phyloP scores from a whole-genome alignment of 139 green algal genomes.

The Tetradesmus lagerheimii region DNA sequence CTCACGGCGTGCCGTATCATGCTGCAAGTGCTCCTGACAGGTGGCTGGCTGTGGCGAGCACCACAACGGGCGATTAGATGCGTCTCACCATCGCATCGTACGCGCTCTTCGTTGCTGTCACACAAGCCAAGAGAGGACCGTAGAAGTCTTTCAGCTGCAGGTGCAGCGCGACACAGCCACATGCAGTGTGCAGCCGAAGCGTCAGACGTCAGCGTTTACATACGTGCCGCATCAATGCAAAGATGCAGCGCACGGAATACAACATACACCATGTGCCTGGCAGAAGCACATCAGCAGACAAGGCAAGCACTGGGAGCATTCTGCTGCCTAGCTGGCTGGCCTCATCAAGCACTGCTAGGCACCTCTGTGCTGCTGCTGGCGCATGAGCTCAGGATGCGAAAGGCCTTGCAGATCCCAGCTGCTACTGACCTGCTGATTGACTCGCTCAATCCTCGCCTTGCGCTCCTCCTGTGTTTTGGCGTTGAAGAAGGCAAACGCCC shows the following conservation, averaged over 20 bases:
- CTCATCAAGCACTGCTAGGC: too few species aligned
- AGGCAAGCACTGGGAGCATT: too few species aligned
- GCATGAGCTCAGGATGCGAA: not conserved
- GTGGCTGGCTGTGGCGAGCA: too few species aligned
- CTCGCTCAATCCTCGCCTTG: constrained; percentile 87
- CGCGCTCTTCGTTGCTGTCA: constrained; percentile 81
- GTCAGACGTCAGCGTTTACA: too few species aligned
- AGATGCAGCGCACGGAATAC: not conserved
- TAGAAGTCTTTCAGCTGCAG: constrained; percentile 43
- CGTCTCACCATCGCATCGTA: constrained; percentile 84
- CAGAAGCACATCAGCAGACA: too few species aligned
- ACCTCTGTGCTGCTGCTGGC: not conserved
- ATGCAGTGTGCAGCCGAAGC: not conserved
- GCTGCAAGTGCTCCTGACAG: too few species aligned
- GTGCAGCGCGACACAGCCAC: not conserved
- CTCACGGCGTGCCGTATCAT: too few species aligned
- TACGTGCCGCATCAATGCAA: too few species aligned
- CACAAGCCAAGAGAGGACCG: constrained; percentile 71
- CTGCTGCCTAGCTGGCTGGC: too few species aligned
- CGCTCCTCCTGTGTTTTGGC: constrained; percentile 72
- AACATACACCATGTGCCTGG: not conserved
- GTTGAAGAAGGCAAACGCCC: constrained; percentile 42
- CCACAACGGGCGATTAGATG: too few species aligned
- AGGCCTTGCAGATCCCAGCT: not conserved
- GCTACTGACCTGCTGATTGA: constrained; percentile 87